phyloP scores from a whole-genome alignment of 2,329 filamentous ascomycete species.

The Penicillium sp. region DNA sequence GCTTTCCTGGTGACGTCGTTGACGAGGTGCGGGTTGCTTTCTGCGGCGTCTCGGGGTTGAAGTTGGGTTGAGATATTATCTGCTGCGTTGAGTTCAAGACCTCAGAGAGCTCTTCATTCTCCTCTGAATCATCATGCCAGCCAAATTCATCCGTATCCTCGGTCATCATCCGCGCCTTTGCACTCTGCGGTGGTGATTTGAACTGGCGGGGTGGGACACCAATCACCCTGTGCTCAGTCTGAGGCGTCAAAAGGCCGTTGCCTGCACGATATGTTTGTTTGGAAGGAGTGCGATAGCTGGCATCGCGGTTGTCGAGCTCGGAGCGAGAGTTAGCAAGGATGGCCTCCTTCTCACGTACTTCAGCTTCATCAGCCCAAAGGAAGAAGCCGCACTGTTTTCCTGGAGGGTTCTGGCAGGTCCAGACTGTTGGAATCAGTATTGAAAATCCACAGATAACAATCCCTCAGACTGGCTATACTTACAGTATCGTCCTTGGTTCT shows the following conservation, averaged over 20 bases:
- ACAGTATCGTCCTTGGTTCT: constrained; percentile 57
- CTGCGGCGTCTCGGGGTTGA: constrained; percentile 34
- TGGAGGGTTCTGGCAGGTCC: constrained; percentile 55
- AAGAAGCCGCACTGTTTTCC: constrained; percentile 57
- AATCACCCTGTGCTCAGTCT: constrained; percentile 26
- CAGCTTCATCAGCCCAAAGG: constrained; percentile 60
- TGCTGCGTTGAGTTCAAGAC: constrained; percentile 5
- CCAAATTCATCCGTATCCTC: constrained; percentile 38
- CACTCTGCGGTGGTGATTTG: constrained; percentile 24
- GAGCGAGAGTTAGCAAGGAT: constrained; percentile 51
- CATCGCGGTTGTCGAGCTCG: constrained; percentile 35
- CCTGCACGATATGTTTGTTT: background rate
- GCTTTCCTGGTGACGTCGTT: constrained; percentile 38
- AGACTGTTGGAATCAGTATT: constrained; percentile 40
- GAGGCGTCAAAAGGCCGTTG: constrained; percentile 35
- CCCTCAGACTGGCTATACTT: constrained; percentile 12
- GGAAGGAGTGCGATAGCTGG: constrained; percentile 19
- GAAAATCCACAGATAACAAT: background rate
- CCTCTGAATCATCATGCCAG: constrained; percentile 38
- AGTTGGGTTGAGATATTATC: constrained; percentile 29
- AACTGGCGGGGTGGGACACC: constrained; percentile 13
- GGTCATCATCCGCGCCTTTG: constrained; percentile 30
- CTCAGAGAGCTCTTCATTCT: constrained; percentile 26
- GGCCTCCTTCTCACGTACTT: constrained; percentile 50
- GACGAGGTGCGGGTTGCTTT: constrained; percentile 36